Evolutionary conservation across 768 basidiomycete species (phyloP).

Genomic region (Pleurotus eryngii): DNA sequence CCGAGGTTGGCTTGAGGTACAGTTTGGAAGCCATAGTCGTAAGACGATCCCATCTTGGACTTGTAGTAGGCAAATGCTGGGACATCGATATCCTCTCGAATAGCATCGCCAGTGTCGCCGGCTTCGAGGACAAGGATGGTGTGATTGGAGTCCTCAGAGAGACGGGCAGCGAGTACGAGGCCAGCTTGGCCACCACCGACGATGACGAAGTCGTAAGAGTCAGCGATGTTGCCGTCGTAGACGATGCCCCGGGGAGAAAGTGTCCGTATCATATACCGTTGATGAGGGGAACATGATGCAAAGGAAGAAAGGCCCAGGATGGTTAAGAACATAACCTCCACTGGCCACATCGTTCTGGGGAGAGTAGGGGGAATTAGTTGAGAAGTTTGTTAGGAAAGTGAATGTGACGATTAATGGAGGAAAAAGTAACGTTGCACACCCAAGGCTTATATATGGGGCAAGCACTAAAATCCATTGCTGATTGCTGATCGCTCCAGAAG

Average conservation of each 20-base stretch:
- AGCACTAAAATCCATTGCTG: neutral
- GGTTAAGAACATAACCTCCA: slow-evolving; percentile 5
- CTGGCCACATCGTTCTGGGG: slow-evolving; percentile 4
- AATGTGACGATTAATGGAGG: neutral
- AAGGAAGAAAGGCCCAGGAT: slow-evolving; percentile 4
- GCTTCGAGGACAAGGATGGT: slow-evolving; percentile 51
- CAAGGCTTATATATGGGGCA: neutral
- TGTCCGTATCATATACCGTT: slow-evolving; percentile 3
- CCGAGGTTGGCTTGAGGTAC: neutral
- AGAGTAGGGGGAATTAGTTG: neutral
- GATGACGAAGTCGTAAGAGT: slow-evolving; percentile 52
- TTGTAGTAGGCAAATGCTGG: slow-evolving; percentile 39
- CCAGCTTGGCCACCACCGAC: slow-evolving; percentile 38
- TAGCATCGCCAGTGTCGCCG: slow-evolving; percentile 41
- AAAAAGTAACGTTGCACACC: neutral
- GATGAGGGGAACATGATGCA: neutral
- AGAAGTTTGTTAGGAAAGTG: neutral
- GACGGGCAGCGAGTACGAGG: slow-evolving; percentile 43
- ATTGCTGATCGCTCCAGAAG: slow-evolving; percentile 4
- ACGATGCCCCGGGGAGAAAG: slow-evolving; percentile 34
- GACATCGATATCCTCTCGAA: slow-evolving; percentile 35
- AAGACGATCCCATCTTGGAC: slow-evolving; percentile 36
- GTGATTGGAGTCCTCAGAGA: slow-evolving; percentile 39
- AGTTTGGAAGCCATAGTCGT: slow-evolving; percentile 28
- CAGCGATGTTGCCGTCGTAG: slow-evolving; percentile 31